Percentiles rank a stretch among this genome's conserved stretches.
These are phyloP conservation scores for Medicago arabica DNA, from an alignment of 306 rosid genomes.

Conservation along the genomic window DNA sequence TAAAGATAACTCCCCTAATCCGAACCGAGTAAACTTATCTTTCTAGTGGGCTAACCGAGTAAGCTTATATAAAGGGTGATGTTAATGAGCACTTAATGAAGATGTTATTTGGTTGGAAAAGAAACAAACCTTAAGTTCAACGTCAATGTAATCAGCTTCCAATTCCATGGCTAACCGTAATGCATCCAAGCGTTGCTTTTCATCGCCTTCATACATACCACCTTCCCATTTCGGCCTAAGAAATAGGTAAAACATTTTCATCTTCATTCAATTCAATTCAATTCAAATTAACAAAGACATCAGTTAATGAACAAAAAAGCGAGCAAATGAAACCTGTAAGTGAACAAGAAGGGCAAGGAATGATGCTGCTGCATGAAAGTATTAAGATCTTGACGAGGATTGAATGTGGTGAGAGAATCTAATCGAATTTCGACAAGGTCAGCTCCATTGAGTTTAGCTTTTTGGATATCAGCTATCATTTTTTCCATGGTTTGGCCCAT, in stretches of 20 bases:
- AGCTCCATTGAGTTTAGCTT: constrained; percentile 33
- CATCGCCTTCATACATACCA: constrained; percentile 86
- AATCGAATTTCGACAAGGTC: constrained; percentile 43
- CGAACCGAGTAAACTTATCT: too few species aligned
- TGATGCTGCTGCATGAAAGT: constrained; percentile 4
- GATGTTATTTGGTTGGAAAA: neutral
- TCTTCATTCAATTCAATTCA: neutral
- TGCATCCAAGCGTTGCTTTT: constrained; percentile 64
- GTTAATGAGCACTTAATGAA: neutral
- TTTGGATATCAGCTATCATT: constrained; percentile 25
- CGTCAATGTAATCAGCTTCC: constrained; percentile 86
- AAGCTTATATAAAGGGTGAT: neutral
- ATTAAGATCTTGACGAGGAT: constrained; percentile 32
- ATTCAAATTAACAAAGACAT: neutral
- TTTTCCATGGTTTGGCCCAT: constrained; percentile 22
- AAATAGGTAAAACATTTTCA: neutral
- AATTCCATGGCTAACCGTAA: constrained; percentile 76
- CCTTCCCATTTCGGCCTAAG: constrained; percentile 89
- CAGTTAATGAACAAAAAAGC: neutral
- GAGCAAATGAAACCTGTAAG: constrained; percentile 33
- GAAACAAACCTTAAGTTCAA: constrained; percentile 77
- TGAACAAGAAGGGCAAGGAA: constrained; percentile 37
- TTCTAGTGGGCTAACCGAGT: too few species aligned
- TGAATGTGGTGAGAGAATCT: constrained; percentile 25
- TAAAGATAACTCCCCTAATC: too few species aligned